Evolutionary conservation across 176 grass and related monocot genomes (phyloP).

Genomic region (Paspalum notatum): DNA sequence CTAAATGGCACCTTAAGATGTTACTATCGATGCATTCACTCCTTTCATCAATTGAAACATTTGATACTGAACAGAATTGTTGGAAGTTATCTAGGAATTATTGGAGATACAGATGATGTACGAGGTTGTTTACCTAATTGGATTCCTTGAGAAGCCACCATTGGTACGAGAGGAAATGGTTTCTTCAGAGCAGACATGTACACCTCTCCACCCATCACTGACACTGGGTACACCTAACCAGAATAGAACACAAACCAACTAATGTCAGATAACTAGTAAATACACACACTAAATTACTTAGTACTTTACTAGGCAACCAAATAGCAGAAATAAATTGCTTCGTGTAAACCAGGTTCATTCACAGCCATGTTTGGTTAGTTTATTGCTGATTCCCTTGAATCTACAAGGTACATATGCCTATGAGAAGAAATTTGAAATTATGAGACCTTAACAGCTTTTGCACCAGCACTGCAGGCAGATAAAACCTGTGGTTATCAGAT

Average conservation of each 20-base stretch:
- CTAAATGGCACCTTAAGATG: not conserved
- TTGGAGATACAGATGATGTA: not conserved
- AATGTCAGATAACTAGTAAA: constrained; percentile 18
- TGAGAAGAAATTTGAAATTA: constrained; percentile 7
- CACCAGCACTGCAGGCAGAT: constrained; percentile 71
- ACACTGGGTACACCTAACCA: constrained; percentile 81
- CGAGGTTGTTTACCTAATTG: constrained; percentile 47
- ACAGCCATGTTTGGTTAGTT: constrained; percentile 6
- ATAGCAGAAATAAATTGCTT: not conserved
- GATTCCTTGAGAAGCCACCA: constrained; percentile 96
- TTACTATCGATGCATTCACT: not conserved
- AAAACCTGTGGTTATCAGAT: constrained; percentile 61
- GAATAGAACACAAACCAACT: constrained; percentile 20
- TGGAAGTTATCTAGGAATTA: not conserved
- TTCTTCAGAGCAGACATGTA: constrained; percentile 90
- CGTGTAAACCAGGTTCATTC: not conserved
- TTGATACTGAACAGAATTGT: not conserved
- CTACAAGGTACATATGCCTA: constrained; percentile 27
- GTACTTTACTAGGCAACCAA: not conserved
- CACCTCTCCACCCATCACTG: constrained; percentile 70
- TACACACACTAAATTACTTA: constrained; percentile 4
- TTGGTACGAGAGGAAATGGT: constrained; percentile 79
- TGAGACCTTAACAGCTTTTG: constrained; percentile 74
- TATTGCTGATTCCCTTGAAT: constrained; percentile 4
- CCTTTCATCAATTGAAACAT: not conserved